Base-by-base conservation (phyloP, 1,139 yeast species). In the Wickerhamiella infanticola region DNA sequence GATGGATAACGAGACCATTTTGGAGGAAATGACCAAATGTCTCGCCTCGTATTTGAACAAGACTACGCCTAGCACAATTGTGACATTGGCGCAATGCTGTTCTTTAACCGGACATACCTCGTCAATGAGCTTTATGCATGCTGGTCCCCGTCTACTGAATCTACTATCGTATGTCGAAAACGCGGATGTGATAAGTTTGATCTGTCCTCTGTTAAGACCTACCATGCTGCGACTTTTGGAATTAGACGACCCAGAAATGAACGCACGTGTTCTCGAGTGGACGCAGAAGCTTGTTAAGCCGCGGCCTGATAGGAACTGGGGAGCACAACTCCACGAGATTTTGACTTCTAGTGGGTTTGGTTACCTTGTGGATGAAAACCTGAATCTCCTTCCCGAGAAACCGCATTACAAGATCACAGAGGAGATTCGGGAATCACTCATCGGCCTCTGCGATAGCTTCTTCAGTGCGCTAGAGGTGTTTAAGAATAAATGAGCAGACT, bases 131-230 rank as follows among this genome's bases (percentile, higher is more conserved):
- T 44, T 44, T 29, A 27, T 37, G 37, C 24, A 23, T n/a, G 33
- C 43, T 24, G 46, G 46, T 6, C 46, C 46, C 29, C 46, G 46
- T 9, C 43, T 44, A 25, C 11, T 44, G 24, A 39, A 40, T 26
- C 27, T 44, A 13, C 33, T 40, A 23, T 44, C 43, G 18, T 31
- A 31, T 23, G 24, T 44, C 11, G 7, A 9, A 18, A 27, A 29
- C 29, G 37, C 35, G 25, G 31, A 33, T 3, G 35, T 33, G 7
- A 31, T 40, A 7, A 24, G 24, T 26, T 11, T 35, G 25, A 25
- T 44, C n/a, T 31, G 39, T 24, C 46, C 46, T 8, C 35, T 44
- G 24, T 39, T 44, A 13, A 24, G 44, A 18, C 40, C 40, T 5
- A 39, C 42, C 9, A 24, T 44, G 37, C n/a, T n/a, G 27, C 46